Evolutionary conservation across 768 basidiomycete genomes (phyloP), one percentile per base, ranked within the genome.

Genomic region (Mrakia hoshinonis): DNA sequence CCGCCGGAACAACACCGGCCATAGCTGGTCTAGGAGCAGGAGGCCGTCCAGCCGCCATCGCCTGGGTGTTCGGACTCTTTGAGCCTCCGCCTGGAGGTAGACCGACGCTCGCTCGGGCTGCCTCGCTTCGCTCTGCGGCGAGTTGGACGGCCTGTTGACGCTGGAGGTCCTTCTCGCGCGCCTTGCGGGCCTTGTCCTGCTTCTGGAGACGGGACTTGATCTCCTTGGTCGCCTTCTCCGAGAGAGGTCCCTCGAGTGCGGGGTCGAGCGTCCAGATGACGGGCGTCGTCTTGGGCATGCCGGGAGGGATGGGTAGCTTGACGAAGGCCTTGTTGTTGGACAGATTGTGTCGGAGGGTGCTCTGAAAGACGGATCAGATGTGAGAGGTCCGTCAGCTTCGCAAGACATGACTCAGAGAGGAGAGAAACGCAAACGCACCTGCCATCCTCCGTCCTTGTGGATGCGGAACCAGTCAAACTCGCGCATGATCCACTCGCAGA

Each of bases 341-440:
- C n/a, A 99, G 81, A 78, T 93, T 94, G 77, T 97, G 93, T 26
- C 93, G 89, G 58, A 97, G 89, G 38, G 95, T 95, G 76, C 90
- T 92, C 91, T 92, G 77, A n/a, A 39, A 36, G 29, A 66, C 24
- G 12, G 12, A 4, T 22, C 26, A 22, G 18, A 61, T 7, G 20
- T 61, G 7, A 29, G 5, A 46, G 15, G 36, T 26, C 12, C 47
- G 29, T 67, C 74, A 22, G 61, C 63, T 11, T 29, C 61, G 22
- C 49, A 55, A n/a, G 24, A 51, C 20, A 20, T n/a, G 20, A 51
- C 6, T 7, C 7, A 43, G 34, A 26, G 26, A 29, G 26, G 22
- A 43, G 62, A 29, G 24, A 7, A 34, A 34, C 52, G 39, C 82
- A 43, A 43, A 43, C 86, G 76, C 74, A 92, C 92, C 89, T 91